Evolutionary conservation across 2,329 filamentous ascomycete species (phyloP).

Genomic region (Fusarium lateritium): DNA sequence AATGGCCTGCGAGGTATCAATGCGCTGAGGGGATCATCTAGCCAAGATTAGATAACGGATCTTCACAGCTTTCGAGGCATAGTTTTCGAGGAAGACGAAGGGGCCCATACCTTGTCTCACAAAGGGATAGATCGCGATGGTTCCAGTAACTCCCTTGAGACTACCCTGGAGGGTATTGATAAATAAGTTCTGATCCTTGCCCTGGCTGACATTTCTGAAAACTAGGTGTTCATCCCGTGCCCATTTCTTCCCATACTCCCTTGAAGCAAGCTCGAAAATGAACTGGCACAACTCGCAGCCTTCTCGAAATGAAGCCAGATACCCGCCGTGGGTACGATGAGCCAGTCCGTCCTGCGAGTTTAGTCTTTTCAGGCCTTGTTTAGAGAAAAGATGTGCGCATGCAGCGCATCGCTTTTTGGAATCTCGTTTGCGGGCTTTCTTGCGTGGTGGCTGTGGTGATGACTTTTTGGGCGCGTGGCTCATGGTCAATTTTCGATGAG

Average conservation of each 20-base stretch:
- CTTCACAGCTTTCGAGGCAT: no score
- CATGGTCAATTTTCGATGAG: background rate
- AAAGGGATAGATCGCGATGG: background rate
- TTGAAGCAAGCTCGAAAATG: fast-evolving
- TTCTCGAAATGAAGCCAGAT: fast-evolving
- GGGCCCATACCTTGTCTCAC: fast-evolving
- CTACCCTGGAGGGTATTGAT: background rate
- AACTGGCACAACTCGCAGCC: background rate
- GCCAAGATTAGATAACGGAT: fast-evolving
- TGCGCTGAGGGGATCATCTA: background rate
- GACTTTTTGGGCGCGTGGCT: fast-evolving
- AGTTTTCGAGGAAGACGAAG: no score
- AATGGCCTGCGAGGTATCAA: background rate
- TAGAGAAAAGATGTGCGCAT: background rate
- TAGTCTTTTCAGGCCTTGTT: fast-evolving
- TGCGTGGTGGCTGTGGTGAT: fast-evolving
- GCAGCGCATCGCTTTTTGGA: background rate
- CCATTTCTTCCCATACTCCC: background rate
- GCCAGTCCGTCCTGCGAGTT: background rate
- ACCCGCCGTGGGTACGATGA: fast-evolving
- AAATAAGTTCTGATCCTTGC: fast-evolving
- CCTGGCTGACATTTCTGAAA: fast-evolving
- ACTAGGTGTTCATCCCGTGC: fast-evolving
- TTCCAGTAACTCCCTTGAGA: fast-evolving
- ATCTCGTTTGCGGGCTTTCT: background rate